Conservation (phyloP, 768 basidiomycete genomes). For the Sistotremastrum suecicum region DNA sequence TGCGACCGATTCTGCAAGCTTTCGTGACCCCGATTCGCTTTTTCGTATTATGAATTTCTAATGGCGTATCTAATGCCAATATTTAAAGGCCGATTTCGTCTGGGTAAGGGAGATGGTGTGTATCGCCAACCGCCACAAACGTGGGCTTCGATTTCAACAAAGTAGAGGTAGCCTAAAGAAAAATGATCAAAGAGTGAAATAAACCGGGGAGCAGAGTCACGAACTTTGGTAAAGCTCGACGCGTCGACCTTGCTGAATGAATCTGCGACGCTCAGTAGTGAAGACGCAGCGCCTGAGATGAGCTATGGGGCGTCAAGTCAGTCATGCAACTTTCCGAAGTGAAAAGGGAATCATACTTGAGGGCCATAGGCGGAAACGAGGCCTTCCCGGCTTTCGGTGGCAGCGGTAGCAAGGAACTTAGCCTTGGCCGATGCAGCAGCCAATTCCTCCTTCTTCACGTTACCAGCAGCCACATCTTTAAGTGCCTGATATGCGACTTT, state of each 20-base stretch:
- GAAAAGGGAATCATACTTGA: conserved; percentile 30
- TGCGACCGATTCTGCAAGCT: too few relatives aligned
- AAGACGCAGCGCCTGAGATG: conserved; percentile 40
- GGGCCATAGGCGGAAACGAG: conserved; percentile 45
- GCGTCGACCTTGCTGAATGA: conserved; percentile 58
- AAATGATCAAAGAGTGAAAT: not conserved
- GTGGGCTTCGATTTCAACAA: conserved; percentile 72
- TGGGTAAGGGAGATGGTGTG: conserved; percentile 60
- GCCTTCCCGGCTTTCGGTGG: conserved; percentile 57
- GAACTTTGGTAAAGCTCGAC: conserved; percentile 57
- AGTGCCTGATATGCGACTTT: conserved; percentile 56
- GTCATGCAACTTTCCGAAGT: not conserved
- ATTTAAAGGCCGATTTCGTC: conserved; percentile 67
- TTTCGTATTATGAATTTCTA: too few relatives aligned
- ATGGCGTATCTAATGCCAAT: not conserved
- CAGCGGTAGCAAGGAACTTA: conserved; percentile 66
- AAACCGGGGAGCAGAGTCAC: conserved; percentile 8
- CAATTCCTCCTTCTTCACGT: conserved; percentile 50
- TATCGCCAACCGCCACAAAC: conserved; percentile 75
- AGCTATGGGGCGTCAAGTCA: conserved; percentile 28
- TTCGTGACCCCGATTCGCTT: too few relatives aligned
- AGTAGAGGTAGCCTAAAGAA: conserved; percentile 41
- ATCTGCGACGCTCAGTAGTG: conserved; percentile 48
- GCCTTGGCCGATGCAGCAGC: conserved; percentile 78
- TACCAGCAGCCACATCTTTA: conserved; percentile 29